These are phyloP conservation scores for Amanita pallidorosea DNA, from an alignment of 768 basidiomycete species.

Conservation along the genomic window DNA sequence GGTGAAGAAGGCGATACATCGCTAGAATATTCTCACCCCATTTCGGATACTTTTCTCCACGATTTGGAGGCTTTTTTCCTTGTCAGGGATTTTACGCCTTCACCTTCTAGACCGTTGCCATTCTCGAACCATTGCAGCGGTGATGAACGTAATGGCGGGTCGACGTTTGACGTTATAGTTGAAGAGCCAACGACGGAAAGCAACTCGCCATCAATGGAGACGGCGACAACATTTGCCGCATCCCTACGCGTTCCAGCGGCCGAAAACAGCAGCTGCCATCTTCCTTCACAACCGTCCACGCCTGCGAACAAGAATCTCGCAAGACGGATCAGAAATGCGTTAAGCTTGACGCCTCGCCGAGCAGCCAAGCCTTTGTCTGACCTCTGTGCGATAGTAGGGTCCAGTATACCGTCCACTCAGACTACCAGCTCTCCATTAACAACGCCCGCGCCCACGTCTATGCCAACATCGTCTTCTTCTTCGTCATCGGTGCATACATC, in stretches of 20 bases:
- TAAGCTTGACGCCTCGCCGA: neutral
- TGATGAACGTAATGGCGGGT: neutral
- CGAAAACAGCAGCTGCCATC: neutral
- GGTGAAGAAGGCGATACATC: neutral
- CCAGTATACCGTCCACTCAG: no score
- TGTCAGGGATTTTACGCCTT: neutral
- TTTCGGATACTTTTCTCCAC: neutral
- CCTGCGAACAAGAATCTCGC: no score
- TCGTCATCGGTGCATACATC: neutral
- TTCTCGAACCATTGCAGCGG: no score
- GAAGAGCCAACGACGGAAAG: neutral
- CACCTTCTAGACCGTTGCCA: no score
- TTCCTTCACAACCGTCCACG: neutral
- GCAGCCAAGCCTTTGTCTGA: neutral
- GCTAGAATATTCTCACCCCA: neutral
- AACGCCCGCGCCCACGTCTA: neutral
- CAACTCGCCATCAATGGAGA: no score
- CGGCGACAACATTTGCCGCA: no score
- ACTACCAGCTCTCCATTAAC: neutral
- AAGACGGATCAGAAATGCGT: neutral
- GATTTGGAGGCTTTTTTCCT: slow-evolving; percentile 3
- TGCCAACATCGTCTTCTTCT: neutral
- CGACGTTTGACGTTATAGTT: neutral
- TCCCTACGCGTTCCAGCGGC: no score
- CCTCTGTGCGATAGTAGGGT: neutral